phyloP scores from a whole-genome alignment of 2,329 filamentous ascomycete genomes.

The Nothopassalora personata region DNA sequence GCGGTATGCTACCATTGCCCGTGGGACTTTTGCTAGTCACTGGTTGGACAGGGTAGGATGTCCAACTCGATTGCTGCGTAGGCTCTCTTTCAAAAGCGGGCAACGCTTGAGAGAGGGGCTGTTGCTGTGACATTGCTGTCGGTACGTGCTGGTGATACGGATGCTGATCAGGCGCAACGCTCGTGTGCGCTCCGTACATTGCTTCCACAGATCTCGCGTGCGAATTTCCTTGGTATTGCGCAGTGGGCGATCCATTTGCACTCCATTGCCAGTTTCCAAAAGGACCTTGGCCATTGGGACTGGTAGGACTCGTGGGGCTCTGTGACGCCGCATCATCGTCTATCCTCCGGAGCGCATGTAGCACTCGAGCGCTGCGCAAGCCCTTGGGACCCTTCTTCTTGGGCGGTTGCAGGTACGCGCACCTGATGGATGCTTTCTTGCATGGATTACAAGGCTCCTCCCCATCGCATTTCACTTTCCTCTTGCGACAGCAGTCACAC shows the following conservation, averaged over 20 bases:
- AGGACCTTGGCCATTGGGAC: constrained; percentile 17
- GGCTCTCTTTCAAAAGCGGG: constrained; percentile 7
- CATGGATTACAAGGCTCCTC: constrained; percentile 32
- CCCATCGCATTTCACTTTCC: constrained; percentile 34
- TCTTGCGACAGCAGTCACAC: constrained; percentile 35
- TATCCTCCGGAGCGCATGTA: constrained; percentile 32
- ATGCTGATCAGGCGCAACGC: constrained; percentile 23
- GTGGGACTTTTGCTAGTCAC: constrained; percentile 7
- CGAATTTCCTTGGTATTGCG: constrained; percentile 7
- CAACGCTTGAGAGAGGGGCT: background rate
- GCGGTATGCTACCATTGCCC: constrained; percentile 19
- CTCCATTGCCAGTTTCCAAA: constrained; percentile 31
- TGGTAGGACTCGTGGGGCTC: constrained; percentile 22
- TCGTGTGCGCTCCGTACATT: constrained; percentile 15
- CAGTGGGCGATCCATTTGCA: constrained; percentile 9
- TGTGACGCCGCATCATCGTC: constrained; percentile 26
- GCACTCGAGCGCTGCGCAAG: constrained; percentile 30
- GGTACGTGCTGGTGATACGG: constrained; percentile 19
- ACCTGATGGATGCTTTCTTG: constrained; percentile 32
- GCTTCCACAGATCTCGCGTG: constrained; percentile 3
- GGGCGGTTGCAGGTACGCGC: constrained; percentile 33
- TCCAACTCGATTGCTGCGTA: constrained; percentile 17
- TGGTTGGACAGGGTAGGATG: constrained; percentile 15
- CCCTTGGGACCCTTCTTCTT: constrained; percentile 37
- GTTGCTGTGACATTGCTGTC: constrained; percentile 14